A percentile compares a stretch with the other conserved stretches of the same genome.
Evolutionary conservation across 2,329 filamentous ascomycete species (phyloP).

Genomic region (Tolypocladium paradoxum): DNA sequence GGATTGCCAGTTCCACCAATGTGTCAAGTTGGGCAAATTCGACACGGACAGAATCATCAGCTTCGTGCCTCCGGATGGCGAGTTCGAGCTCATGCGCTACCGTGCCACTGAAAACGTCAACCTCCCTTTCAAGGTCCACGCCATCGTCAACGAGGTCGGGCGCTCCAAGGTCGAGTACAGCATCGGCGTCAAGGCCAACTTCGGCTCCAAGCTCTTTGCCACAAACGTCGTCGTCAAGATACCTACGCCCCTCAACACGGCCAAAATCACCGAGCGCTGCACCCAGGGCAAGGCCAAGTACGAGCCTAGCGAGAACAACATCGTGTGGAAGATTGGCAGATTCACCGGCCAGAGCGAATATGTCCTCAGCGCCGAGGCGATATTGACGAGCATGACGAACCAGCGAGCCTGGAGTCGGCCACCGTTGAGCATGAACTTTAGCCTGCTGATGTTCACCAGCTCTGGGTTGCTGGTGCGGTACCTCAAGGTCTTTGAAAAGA

Average conservation of each 20-base stretch:
- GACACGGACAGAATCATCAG: constrained; percentile 94
- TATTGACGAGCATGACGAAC: constrained; percentile 92
- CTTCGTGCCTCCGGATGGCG: constrained; percentile 91
- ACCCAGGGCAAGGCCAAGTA: constrained; percentile 97
- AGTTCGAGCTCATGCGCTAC: constrained; percentile 98
- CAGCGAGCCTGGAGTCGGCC: constrained; percentile 95
- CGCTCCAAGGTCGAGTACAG: constrained; percentile 98
- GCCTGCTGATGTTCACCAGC: constrained; percentile 94
- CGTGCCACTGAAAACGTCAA: constrained; percentile 98
- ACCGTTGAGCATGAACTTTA: constrained; percentile 84
- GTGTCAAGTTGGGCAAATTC: constrained; percentile 94
- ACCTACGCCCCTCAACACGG: constrained; percentile 92
- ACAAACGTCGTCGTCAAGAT: constrained; percentile 93
- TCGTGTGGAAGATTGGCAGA: constrained; percentile 97
- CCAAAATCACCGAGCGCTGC: constrained; percentile 82
- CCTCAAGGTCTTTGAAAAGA: constrained; percentile 98
- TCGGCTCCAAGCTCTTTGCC: constrained; percentile 89
- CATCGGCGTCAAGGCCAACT: constrained; percentile 95
- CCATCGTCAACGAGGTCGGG: constrained; percentile 94
- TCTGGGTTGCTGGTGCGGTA: constrained; percentile 87
- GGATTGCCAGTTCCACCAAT: constrained; percentile 98
- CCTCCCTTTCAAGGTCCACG: constrained; percentile 95
- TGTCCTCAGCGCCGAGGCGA: constrained; percentile 86
- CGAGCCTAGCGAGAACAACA: constrained; percentile 94
- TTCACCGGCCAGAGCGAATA: constrained; percentile 98